These are phyloP conservation scores for Geranium rotundifolium DNA, from an alignment of 345 rosid species.

Conservation along the genomic window DNA sequence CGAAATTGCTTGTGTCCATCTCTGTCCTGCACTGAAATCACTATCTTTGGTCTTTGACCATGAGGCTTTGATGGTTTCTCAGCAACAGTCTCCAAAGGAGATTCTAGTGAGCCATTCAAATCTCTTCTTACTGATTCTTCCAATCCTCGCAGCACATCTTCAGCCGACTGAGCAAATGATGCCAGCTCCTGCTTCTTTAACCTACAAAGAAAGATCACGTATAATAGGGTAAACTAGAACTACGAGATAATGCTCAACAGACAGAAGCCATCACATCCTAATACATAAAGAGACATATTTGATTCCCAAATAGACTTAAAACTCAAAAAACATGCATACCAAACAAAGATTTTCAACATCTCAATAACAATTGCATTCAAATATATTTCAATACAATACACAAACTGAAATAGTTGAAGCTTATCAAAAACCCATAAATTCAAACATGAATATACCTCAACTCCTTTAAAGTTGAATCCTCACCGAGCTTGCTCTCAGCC, in stretches of 20 bases:
- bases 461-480: conserved; percentile 50
- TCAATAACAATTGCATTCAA: not conserved
- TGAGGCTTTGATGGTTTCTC: conserved; percentile 22
- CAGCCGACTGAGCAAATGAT: conserved; percentile 41
- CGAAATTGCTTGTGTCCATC: conserved; percentile 52
- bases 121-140: conserved; percentile 39
- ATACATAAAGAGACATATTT: too few species aligned
- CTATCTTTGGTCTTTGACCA: conserved; percentile 52
- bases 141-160: conserved; percentile 35
- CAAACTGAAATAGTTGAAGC: not conserved
- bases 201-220: conserved; percentile 26
- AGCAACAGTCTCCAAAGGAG: conserved; percentile 21
- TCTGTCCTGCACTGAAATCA: conserved; percentile 63
- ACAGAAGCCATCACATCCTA: not conserved
- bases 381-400: not conserved
- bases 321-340: not conserved
- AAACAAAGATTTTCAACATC: not conserved
- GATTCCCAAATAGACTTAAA: not conserved
- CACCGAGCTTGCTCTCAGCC: conserved; percentile 19
- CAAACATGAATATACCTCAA: conserved; percentile 34
- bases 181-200: conserved; percentile 61
- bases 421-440: too few species aligned
- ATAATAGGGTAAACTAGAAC: not conserved
- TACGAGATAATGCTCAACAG: not conserved
- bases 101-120: conserved; percentile 16